Evolutionary conservation across 352 stramenopile species (phyloP).

Genomic region (Phytophthora ramorum): DNA sequence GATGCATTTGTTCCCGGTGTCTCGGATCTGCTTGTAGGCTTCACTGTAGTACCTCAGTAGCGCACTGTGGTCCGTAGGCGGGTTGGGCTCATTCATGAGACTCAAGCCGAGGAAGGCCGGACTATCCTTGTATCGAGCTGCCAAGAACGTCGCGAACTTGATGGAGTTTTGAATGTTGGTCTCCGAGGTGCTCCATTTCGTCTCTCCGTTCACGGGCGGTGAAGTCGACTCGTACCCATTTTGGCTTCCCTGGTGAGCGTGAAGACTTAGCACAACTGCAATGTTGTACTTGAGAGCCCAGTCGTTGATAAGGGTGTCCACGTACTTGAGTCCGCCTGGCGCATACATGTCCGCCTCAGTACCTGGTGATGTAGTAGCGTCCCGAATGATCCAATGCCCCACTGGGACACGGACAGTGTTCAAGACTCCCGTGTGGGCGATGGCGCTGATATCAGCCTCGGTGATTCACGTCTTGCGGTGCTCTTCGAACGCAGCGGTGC

Average conservation of each 20-base stretch:
- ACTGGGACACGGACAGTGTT: constrained; percentile 59
- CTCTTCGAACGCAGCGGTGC: constrained; percentile 18
- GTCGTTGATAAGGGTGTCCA: constrained; percentile 58
- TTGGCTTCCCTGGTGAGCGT: constrained; percentile 61
- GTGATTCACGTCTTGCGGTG: constrained; percentile 26
- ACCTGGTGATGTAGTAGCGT: constrained; percentile 23
- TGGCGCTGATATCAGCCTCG: constrained; percentile 28
- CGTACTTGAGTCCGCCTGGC: constrained; percentile 46
- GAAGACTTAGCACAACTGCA: constrained; percentile 62
- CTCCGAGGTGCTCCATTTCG: constrained; percentile 35
- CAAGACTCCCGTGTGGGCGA: constrained; percentile 28
- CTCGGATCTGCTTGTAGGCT: constrained; percentile 51
- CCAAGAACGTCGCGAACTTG: constrained; percentile 46
- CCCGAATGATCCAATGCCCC: constrained; percentile 53
- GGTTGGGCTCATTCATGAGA: constrained; percentile 62
- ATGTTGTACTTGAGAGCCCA: constrained; percentile 65
- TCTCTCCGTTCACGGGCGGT: constrained; percentile 12
- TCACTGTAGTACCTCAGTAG: constrained; percentile 49
- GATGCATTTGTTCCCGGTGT: constrained; percentile 51
- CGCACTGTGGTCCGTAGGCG: constrained; percentile 18
- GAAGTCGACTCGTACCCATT: constrained; percentile 65
- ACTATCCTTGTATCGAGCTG: constrained; percentile 47
- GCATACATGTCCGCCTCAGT: constrained; percentile 32
- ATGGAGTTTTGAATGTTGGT: constrained; percentile 49
- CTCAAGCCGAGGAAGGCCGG: constrained; percentile 56